Evolutionary conservation across 495 filamentous ascomycete species (phyloP), one percentile per base, ranked within the genome.

Genomic region (Cercophora newfieldiana): DNA sequence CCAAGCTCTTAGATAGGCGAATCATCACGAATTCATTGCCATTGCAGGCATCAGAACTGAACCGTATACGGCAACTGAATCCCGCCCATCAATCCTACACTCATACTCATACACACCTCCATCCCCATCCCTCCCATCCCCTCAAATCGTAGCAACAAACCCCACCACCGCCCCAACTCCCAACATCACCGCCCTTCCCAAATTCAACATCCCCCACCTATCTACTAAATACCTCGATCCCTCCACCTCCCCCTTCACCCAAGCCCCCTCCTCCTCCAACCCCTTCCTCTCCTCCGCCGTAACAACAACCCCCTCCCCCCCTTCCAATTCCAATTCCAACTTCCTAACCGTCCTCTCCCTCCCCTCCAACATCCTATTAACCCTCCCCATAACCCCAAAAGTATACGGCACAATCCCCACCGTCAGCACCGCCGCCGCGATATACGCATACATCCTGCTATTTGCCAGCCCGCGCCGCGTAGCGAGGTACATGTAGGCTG

Each of bases 131-230:
- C n/a, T n/a, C n/a, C 19, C 26, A 37, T n/a, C 54, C 14, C 56
- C 53, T 50, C 29, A 72, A 58, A 70, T 19, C 49, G 65, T 31
- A 21, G 56, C 68, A 18, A 50, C 61, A 53, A 72, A 58, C 59
- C 70, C 74, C 24, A 70, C 60, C 8, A 61, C 59, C 29, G 66
- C 62, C 14, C 54, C 65, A 22, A 33, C 29, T 25, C 47, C 53
- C 49, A 78, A 51, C 69, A 83, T 63, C 37, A 71, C 59, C 12
- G 76, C 71, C 66, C 84, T 71, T 7, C 75, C 81, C 51, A 87
- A 54, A 71, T 87, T 87, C 71, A 85, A 60, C 59, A 75, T 75
- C n/a, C 75, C 85, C 85, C 85, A 89, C 59, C 69, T 69, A 72
- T 87, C 83, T 1, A 89, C 72, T 68, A 87, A 67, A 30, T 70